Evolutionary conservation across 768 basidiomycete species (phyloP).

Genomic region (Xerocomellus dryophilus): DNA sequence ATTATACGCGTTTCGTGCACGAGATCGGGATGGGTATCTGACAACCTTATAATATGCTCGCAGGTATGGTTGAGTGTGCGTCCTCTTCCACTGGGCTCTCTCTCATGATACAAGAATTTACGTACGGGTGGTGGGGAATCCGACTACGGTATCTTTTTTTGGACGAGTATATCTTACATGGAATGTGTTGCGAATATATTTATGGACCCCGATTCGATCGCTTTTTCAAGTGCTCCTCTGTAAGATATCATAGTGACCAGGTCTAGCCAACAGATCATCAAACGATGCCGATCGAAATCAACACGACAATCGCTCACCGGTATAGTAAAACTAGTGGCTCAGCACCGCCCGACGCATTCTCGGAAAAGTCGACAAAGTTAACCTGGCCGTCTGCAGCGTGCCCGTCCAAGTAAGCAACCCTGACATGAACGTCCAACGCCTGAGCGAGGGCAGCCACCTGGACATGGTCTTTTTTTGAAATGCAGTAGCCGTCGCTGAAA

Average conservation of each 20-base stretch:
- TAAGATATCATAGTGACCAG: conserved; percentile 83
- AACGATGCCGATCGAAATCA: background rate
- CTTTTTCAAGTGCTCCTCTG: conserved; percentile 15
- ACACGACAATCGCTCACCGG: conserved; percentile 46
- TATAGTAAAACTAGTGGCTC: conserved; percentile 70
- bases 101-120: too few relatives aligned
- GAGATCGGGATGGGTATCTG: background rate
- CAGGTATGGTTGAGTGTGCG: too few relatives aligned
- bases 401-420: conserved; percentile 81
- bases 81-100: too few relatives aligned
- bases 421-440: conserved; percentile 63
- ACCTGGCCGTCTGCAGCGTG: conserved; percentile 47
- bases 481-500: background rate
- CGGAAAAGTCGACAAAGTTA: conserved; percentile 64
- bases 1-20: background rate
- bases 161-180: conserved; percentile 7
- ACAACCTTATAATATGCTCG: too few relatives aligned
- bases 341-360: conserved; percentile 41
- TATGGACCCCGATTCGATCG: background rate
- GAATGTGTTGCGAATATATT: conserved; percentile 1
- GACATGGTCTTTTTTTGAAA: conserved; percentile 58
- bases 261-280: conserved; percentile 41
- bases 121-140: too few relatives aligned
- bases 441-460: conserved; percentile 76
- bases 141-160: too few relatives aligned